phyloP scores from a whole-genome alignment of 1,284 basidiomycete species.

The Trametes hirsuta region DNA sequence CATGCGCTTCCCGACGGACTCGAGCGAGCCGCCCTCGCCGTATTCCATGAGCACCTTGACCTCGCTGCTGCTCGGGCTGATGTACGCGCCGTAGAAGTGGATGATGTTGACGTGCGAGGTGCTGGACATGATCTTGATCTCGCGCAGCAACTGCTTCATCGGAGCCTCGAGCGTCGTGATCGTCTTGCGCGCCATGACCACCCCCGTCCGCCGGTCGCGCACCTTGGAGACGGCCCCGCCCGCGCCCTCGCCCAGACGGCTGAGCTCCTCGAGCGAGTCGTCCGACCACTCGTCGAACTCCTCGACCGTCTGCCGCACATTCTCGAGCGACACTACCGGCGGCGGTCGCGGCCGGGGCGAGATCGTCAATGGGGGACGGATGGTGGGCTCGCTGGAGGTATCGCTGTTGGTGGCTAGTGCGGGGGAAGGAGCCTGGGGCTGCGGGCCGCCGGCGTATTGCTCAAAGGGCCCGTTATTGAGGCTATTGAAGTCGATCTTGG shows the following conservation, averaged over 20 bases:
- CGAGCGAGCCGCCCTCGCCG: slow-evolving; percentile 88
- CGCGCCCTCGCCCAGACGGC: slow-evolving; percentile 90
- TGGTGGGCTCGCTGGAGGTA: slow-evolving; percentile 54
- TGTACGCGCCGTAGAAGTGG: slow-evolving; percentile 93
- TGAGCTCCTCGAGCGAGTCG: slow-evolving; percentile 72
- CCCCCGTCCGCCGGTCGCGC: slow-evolving; percentile 72
- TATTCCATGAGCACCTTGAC: slow-evolving; percentile 97
- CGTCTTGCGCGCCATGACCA: slow-evolving; percentile 93
- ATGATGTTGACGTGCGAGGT: slow-evolving; percentile 91
- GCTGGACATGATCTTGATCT: slow-evolving; percentile 88
- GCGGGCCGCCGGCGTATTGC: slow-evolving; percentile 35
- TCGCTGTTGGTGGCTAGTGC: slow-evolving; percentile 40
- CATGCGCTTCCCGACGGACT: slow-evolving; percentile 86
- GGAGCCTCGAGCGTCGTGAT: slow-evolving; percentile 96
- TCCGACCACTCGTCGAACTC: slow-evolving; percentile 61
- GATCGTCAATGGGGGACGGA: slow-evolving; percentile 47
- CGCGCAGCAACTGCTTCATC: slow-evolving; percentile 89
- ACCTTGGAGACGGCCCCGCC: slow-evolving; percentile 96
- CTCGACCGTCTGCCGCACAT: slow-evolving; percentile 38
- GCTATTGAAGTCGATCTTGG: slow-evolving; percentile 35
- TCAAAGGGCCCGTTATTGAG: slow-evolving; percentile 30
- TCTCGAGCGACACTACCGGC: slow-evolving; percentile 35
- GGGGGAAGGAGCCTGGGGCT: slow-evolving; percentile 27
- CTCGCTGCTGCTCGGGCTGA: slow-evolving; percentile 89
- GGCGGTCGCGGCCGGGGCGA: slow-evolving; percentile 31